phyloP scores from a whole-genome alignment of 2,329 filamentous ascomycete genomes.

The Aspergillus clavatus region DNA sequence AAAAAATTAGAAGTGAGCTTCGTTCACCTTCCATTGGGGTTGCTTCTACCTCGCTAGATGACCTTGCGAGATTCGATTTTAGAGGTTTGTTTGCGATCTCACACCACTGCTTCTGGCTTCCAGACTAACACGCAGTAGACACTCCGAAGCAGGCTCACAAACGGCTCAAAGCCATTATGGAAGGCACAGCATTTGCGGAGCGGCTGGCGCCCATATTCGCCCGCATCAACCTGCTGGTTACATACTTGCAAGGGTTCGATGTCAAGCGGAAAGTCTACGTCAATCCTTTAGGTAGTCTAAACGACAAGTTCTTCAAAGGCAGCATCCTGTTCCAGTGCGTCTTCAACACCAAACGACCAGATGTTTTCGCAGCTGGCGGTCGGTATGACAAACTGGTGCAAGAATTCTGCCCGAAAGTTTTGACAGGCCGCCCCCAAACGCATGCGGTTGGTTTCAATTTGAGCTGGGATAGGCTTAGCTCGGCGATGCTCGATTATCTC shows the following conservation, averaged over 20 bases:
- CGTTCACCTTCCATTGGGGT: conserved; percentile 76
- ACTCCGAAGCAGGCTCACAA: conserved; percentile 69
- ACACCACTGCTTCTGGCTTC: conserved; percentile 46
- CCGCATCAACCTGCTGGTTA: conserved; percentile 72
- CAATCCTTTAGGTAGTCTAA: conserved; percentile 78
- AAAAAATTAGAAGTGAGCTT: conserved; percentile 75
- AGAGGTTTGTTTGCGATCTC: conserved; percentile 52
- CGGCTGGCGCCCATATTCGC: conserved; percentile 57
- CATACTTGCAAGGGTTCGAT: conserved; percentile 70
- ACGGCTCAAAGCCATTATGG: conserved; percentile 53
- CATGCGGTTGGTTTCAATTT: conserved; percentile 92
- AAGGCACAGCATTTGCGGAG: conserved; percentile 50
- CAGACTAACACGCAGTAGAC: conserved; percentile 53
- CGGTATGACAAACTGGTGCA: conserved; percentile 87
- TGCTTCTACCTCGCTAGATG: conserved; percentile 83
- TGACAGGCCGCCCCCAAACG: conserved; percentile 57
- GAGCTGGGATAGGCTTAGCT: conserved; percentile 76
- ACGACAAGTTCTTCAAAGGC: conserved; percentile 82
- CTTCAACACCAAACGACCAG: conserved; percentile 72
- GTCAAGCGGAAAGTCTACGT: conserved; percentile 76
- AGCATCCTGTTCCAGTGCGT: conserved; percentile 88
- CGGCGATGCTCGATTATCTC: conserved; percentile 52
- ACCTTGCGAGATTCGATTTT: conserved; percentile 87
- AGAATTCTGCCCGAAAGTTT: conserved; percentile 69
- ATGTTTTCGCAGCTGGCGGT: conserved; percentile 89